Evolutionary conservation across 129 eudicot species (phyloP), one percentile per base, ranked within the genome.

Genomic region (Ambrosia trifida): DNA sequence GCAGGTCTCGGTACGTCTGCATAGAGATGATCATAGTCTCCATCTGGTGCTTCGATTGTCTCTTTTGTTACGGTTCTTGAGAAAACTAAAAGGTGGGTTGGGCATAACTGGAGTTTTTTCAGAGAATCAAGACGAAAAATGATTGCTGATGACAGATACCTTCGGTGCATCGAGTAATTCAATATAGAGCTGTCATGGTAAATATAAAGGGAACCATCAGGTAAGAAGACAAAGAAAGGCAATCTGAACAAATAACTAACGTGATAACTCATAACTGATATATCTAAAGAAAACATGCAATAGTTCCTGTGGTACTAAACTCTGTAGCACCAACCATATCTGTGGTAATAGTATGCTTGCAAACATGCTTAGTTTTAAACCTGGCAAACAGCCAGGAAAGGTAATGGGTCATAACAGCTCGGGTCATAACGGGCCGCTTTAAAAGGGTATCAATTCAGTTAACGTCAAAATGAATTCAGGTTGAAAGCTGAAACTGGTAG

Each of bases 1-100:
- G 70, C 79, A 7, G 86, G 83, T 77, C 47, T 74, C 5, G 86
- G 89, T 64, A 87, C 46, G 66, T 87, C 92, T 14, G 71, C 65
- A 66, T 84, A 79, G 18, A 69, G 38, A 53, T 79, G 67, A 76
- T 72, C 66, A 16, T 46, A 1, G 2, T 69, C 35, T 17, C 31
- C 59, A 68, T 85, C 76, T 47, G 66, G 72, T 45, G 50, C 59
- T 46, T 61, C 68, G 17, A 57, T 74, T 40, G 72, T 66, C 35
- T 74, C 76, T 52, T 16, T 50, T 40, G 70, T 74, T 66, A 80
- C 9, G 69, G 73, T 61, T 74, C 88, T 68, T 41, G 58, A 52
- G 35, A 11, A 54, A 54, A 61, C 18, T 52, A 66, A 73, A 24
- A 13, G 44, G 18, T 19, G 75, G 36, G 17, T 14, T 64, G 72